Percentiles rank a stretch among this genome's conserved stretches.
Evolutionary conservation across 2,329 filamentous ascomycete genomes (phyloP).

Genomic region (Bretziella fagacearum): DNA sequence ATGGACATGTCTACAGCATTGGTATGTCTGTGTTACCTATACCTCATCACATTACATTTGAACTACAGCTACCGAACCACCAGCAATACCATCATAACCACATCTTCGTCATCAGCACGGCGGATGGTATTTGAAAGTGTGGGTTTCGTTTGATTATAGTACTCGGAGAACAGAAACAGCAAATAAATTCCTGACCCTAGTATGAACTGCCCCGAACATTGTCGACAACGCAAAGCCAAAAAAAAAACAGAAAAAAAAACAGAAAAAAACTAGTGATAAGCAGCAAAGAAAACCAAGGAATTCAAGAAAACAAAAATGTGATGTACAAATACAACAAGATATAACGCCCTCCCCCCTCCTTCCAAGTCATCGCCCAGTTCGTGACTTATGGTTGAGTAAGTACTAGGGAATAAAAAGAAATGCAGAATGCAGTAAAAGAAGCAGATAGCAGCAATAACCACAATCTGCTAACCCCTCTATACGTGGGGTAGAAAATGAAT

Average conservation of each 20-base stretch:
- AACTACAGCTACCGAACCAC: background rate
- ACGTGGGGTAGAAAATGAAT: background rate
- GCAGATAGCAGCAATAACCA: too few species aligned
- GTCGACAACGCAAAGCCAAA: background rate
- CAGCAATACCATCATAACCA: background rate
- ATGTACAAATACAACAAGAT: constrained; percentile 9
- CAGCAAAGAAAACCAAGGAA: background rate
- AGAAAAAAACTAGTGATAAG: background rate
- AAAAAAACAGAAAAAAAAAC: background rate
- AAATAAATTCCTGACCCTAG: constrained; percentile 1
- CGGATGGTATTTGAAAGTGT: background rate
- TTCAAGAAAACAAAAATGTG: constrained; percentile 5
- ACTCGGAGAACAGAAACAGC: constrained; percentile 4
- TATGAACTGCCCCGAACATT: background rate
- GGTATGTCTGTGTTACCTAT: background rate
- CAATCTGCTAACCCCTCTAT: too few species aligned
- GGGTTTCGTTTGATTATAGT: too few species aligned
- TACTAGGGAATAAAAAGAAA: constrained; percentile 4
- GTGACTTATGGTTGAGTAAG: constrained; percentile 7
- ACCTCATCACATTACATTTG: background rate
- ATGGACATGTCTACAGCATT: background rate
- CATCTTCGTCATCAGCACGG: background rate
- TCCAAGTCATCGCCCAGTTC: constrained; percentile 6
- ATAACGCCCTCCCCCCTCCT: constrained; percentile 12
- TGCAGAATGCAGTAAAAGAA: background rate